Evolutionary conservation across 1,139 yeast genomes (phyloP).

Genomic region (Yamadazyma dushanensis): DNA sequence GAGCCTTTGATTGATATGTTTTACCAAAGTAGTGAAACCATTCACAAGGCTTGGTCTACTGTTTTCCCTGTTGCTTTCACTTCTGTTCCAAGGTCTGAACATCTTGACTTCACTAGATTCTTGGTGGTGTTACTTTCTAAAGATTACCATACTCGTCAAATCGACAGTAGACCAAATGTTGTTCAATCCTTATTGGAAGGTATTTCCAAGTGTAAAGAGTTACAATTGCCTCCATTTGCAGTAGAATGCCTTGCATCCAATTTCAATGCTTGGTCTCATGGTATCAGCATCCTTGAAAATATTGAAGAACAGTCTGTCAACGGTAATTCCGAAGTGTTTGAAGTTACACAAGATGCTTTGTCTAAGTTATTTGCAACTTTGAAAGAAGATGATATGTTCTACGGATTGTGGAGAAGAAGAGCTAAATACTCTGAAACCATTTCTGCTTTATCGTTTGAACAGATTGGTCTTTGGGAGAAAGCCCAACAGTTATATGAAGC

Average conservation of each 20-base stretch:
- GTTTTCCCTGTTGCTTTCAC: slow-evolving; percentile 80
- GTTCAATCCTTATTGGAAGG: slow-evolving; percentile 84
- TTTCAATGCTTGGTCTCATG: slow-evolving; percentile 90
- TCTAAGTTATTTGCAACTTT: slow-evolving; percentile 85
- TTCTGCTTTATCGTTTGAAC: slow-evolving; percentile 91
- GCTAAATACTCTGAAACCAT: slow-evolving; percentile 93
- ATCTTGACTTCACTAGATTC: slow-evolving; percentile 78
- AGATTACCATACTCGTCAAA: slow-evolving; percentile 89
- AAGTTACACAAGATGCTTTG: slow-evolving; percentile 86
- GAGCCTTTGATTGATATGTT: slow-evolving; percentile 79
- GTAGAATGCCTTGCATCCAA: slow-evolving; percentile 86
- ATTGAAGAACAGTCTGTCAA: slow-evolving; percentile 66
- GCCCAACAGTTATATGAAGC: slow-evolving; percentile 93
- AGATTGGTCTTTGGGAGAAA: slow-evolving; percentile 91
- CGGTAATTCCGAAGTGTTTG: slow-evolving; percentile 74
- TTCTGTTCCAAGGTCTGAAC: slow-evolving; percentile 75
- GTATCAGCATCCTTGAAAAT: slow-evolving; percentile 77
- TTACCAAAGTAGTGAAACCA: slow-evolving; percentile 76
- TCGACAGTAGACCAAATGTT: slow-evolving; percentile 84
- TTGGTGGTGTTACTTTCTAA: slow-evolving; percentile 79
- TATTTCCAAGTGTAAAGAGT: slow-evolving; percentile 65
- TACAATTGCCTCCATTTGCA: slow-evolving; percentile 92
- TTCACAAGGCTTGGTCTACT: slow-evolving; percentile 81
- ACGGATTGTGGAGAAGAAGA: slow-evolving; percentile 95
- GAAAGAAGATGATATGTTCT: slow-evolving; percentile 95